Base-by-base conservation (phyloP, 257 asterid species). In the Asclepias syriaca region DNA sequence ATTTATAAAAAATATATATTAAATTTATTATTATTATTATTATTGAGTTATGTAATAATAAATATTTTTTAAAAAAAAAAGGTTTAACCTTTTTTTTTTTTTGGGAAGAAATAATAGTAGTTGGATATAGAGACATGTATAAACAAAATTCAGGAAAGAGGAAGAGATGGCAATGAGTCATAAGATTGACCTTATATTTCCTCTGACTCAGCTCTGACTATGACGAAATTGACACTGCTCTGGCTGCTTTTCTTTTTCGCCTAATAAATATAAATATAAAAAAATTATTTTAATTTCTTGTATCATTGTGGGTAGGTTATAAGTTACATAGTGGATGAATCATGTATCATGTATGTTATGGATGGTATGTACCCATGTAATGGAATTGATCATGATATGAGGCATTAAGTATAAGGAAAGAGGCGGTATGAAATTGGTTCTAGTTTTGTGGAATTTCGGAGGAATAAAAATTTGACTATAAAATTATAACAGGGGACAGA, bases 161-260 rank as follows among this genome's bases (percentile, higher is more conserved):
- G 48, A 32, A 13, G 48, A 71, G 46, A 55, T 34, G 21, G 66
- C 7, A 45, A 13, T 72, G 83, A 67, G 72, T 78, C 78, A 63
- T 32, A 71, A 65, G 68, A 13, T 78, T 83, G 83, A 74, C 84
- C 68, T 67, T 57, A 11, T 16, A 2, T 51, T 78, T 45, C 21
- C 46, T 51, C 76, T 70, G 89, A 80, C 87, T 85, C 85, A 73
- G 80, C 83, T 69, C 46, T 73, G 76, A 79, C 75, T 67, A 69
- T 70, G 75, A 71, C 50, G 15, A 11, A 3, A 22, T 24, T 15
- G 71, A 22, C 67, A 66, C 53, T 10, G 8, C 3, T 2, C 12
- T 51, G 43, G 32, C 8, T 53, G 4, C 3, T 27, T 49, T 16
- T 51, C 0, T 7, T 50, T 54, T 21, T 15, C 49, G 16, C 7